Evolutionary conservation across 2,329 filamentous ascomycete species (phyloP), one percentile per base, ranked within the genome.

Genomic region (Penicillium verrucosum): DNA sequence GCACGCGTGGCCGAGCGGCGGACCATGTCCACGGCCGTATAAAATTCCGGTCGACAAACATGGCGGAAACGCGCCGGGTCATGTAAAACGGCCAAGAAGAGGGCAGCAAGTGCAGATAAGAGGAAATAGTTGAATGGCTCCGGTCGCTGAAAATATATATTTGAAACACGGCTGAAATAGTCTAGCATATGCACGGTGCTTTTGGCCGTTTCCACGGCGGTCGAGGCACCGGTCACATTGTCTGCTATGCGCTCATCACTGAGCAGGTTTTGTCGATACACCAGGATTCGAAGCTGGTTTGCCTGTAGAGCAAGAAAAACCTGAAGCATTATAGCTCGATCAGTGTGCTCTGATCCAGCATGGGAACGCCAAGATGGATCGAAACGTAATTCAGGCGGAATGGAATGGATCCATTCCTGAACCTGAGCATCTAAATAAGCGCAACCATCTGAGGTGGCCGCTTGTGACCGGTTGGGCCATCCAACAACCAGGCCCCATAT

Each of bases 21-120:
- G 14, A 87, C 80, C 34, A 86, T 78, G 34, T 85, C 82, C 3
- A 86, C 78, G 1, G 83, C 84, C 65, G 82, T 82, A 70, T 85
- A 85, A 45, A 73, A 73, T 45, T 73, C 72, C 0, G 64, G 61
- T 2, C 70, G 68, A 50, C 71, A 73, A 21, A 65, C 57, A 9
- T 72, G 73, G 3, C 75, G 73, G 48, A 80, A 81, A 2, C 68
- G 68, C 2, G 69, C 66, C 0, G 79, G 78, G 0, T 75, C 77
- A 59, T 81, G 77, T 3, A 78, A 72, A 0, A 80, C 77, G 0
- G 78, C 79, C 0, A 79, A 69, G 30, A 78, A 75, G 1, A 80
- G 60, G 0, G 74, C 70, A 0, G 73, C 74, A 7, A 77, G 60
- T 0, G 75, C 73, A 23, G 73, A 75, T 29, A 76, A 67, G 6